Evolutionary conservation across 495 filamentous ascomycete species (phyloP), one percentile per base, ranked within the genome.

Genomic region (Haplographium delicatum): DNA sequence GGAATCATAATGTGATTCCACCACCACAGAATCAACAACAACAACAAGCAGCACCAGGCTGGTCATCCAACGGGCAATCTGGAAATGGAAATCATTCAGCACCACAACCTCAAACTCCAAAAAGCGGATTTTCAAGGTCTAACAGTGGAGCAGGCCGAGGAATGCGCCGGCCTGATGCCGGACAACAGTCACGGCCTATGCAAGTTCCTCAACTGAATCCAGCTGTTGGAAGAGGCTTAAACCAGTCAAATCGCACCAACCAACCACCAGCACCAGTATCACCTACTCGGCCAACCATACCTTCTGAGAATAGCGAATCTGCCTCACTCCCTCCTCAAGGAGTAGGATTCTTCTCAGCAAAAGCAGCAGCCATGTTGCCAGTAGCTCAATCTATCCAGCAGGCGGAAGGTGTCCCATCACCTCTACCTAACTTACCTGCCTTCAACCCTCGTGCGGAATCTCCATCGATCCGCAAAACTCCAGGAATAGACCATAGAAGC

Each of bases 371-470:
- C 68, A 51, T 45, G 43, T 33, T 59, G 9, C 53, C 53, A n/a
- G 67, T 68, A 20, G 74, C 74, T 19, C 69, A 73, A 22, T 65
- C 73, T n/a, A 66, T 70, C 33, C 56, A 66, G 19, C 55, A 62
- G 4, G 8, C 56, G 24, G 53, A 58, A 4, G 46, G 53, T 25
- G 52, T 64, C 15, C 61, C 58, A 10, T 63, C 63, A 2, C 66
- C 72, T 4, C 44, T 67, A 4, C 71, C 79, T 10, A 47, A 58
- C 6, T 64, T 70, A 28, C 64, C 79, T 4, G 70, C 72, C 41
- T 96, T 95, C 66, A 87, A 96, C 61, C 89, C 89, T 2, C 79
- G 84, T 47, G 74, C 81, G 4, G 89, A 95, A 56, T 90, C 85
- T 53, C 88, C 90, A 0, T 89, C 88, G 0, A 91, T 95, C 51